Evolutionary conservation across 2,329 filamentous ascomycete species (phyloP).

Genomic region (Fusarium sp.): DNA sequence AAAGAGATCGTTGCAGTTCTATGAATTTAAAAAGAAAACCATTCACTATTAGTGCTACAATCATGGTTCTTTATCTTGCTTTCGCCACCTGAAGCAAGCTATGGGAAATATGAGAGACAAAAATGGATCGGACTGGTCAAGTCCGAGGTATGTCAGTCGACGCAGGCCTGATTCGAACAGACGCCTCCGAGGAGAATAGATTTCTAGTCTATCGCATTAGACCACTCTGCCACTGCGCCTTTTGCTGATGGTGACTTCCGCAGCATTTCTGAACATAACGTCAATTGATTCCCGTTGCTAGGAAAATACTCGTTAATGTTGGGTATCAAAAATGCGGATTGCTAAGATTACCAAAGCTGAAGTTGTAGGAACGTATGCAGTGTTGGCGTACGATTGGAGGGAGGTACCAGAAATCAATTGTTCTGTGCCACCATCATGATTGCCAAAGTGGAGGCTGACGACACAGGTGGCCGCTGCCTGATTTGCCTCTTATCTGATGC

Average conservation of each 20-base stretch:
- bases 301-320: no score
- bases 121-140: background rate
- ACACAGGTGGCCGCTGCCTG: background rate
- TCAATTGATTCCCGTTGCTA: no score
- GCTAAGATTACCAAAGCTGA: no score
- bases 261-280: no score
- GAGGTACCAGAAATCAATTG: no score
- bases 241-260: slow-evolving; percentile 2
- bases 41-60: background rate
- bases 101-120: accelerated
- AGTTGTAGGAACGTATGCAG: no score
- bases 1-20: no score
- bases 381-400: no score
- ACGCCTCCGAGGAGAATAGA: slow-evolving; percentile 37
- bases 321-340: no score
- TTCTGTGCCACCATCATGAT: background rate
- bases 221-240: slow-evolving; percentile 36
- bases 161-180: slow-evolving; percentile 36
- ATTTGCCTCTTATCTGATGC: background rate
- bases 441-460: background rate
- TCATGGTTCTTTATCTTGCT: background rate
- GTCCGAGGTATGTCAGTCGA: background rate
- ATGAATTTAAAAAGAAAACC: no score
- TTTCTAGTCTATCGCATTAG: slow-evolving; percentile 39
- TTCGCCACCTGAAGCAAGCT: background rate